Percentiles rank a stretch among this genome's conserved stretches.
Conservation (phyloP, 169 alveolate genomes). For the Babesia sp. region DNA sequence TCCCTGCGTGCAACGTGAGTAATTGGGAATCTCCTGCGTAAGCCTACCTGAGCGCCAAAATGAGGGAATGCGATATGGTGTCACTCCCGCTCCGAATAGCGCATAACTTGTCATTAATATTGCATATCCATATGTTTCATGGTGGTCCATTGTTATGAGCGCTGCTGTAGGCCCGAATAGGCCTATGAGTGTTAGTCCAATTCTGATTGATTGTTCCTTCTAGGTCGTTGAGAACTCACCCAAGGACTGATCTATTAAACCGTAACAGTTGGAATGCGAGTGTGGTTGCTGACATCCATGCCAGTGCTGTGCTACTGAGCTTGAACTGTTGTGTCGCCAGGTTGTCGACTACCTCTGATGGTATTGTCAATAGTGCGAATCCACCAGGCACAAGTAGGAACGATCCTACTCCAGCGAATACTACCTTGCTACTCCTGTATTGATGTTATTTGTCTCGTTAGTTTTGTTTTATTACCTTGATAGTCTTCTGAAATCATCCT, state of each 20-base stretch:
- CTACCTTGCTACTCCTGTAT: constrained; percentile 58
- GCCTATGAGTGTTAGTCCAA: constrained; percentile 12
- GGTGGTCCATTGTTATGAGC: constrained; percentile 26
- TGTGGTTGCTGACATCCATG: constrained; percentile 54
- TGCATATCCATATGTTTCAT: constrained; percentile 9
- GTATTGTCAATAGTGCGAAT: constrained; percentile 40
- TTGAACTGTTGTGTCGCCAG: constrained; percentile 52
- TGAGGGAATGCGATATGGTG: constrained; percentile 3
- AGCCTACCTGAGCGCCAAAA: constrained; percentile 15
- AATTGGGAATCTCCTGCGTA: neutral
- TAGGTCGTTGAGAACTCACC: neutral
- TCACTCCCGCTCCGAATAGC: constrained; percentile 6
- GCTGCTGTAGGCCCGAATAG: constrained; percentile 33
- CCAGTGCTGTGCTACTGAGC: constrained; percentile 43
- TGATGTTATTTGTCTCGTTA: neutral
- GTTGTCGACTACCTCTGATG: constrained; percentile 26
- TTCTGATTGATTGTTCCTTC: neutral
- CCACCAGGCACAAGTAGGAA: constrained; percentile 45
- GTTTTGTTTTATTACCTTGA: constrained; percentile 23
- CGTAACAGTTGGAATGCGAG: constrained; percentile 26
- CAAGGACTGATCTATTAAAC: constrained; percentile 15
- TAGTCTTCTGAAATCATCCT: constrained; percentile 45
- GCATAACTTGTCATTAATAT: constrained; percentile 30
- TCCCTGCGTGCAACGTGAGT: neutral
- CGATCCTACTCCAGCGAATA: constrained; percentile 34